Percentiles rank a stretch among this genome's conserved stretches.
phyloP scores from a whole-genome alignment of 2,329 filamentous ascomycete genomes.

The Diaporthe amygdali region DNA sequence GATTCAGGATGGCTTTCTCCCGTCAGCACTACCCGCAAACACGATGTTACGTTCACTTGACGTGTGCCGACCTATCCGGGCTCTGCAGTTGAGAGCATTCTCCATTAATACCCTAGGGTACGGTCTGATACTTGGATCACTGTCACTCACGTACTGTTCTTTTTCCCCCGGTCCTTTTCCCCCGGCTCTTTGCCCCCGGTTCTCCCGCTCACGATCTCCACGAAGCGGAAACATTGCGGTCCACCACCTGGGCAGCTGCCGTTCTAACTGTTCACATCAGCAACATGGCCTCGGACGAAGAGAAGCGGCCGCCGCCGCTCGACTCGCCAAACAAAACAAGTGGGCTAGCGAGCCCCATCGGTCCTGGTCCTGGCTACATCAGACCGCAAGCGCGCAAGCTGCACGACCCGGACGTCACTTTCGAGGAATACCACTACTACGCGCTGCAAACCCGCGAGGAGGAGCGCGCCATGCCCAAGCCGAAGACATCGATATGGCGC shows the following conservation, averaged over 20 bases:
- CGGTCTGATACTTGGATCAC: not conserved
- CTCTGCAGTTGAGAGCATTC: not conserved
- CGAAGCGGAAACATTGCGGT: not conserved
- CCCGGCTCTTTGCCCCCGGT: too few species aligned
- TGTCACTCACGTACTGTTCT: not conserved
- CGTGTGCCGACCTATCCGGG: not conserved
- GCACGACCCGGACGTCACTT: constrained; percentile 36
- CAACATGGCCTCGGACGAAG: not conserved
- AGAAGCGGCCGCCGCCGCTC: not conserved
- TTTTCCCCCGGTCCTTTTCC: too few species aligned
- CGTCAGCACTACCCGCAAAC: not conserved
- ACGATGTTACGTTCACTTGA: not conserved
- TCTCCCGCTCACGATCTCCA: not conserved
- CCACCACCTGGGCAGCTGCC: not conserved
- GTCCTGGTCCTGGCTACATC: constrained; percentile 5
- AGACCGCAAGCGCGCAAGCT: constrained; percentile 25
- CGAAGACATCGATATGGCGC: constrained; percentile 27
- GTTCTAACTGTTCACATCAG: not conserved
- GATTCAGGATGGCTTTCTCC: not conserved
- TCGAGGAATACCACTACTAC: constrained; percentile 43
- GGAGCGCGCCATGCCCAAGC: constrained; percentile 32
- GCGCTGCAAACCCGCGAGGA: constrained; percentile 38
- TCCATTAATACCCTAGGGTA: not conserved
- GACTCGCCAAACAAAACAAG: not conserved
- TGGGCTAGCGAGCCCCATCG: not conserved